Base-by-base conservation (phyloP, 768 basidiomycete genomes). In the Trametes elegans region DNA sequence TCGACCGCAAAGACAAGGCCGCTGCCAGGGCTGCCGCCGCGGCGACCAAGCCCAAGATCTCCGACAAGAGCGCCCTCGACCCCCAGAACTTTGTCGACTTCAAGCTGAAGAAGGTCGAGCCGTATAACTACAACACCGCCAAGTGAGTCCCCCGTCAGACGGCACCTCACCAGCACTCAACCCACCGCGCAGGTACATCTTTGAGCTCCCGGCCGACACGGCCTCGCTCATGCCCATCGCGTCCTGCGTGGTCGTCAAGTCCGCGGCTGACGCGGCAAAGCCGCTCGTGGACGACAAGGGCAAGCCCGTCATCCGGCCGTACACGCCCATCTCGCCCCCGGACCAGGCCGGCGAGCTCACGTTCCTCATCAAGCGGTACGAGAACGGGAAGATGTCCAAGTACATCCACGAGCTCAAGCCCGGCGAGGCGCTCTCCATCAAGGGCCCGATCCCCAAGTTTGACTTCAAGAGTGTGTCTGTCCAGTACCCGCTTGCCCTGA, bases 71-170 rank as follows among this genome's bases (percentile, higher is more conserved):
- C 61, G 82, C 87, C 11, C 79, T 93, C 23, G 86, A 90, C 67
- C 81, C 89, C 7, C 73, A 89, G 54, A 82, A 85, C 60, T 92
- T 86, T 65, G 71, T 84, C 45, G 83, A 91, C 68, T 87, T 97
- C 72, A 85, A 84, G 68, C 82, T 98, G 64, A 88, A 88, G 70
- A 82, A 84, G 65, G 70, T 92, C 56, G 74, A 84, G 56, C 86
- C 86, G 0, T 97, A 96, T 79, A 98, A 97, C 81, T 88, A 98
- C 80, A 97, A 98, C 73, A 88, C 93, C 13, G 77, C 90, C 28
- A 83, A 80, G 84, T 93, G 60, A 53, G 79, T 70, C 47, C 14
- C 28, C 9, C 36, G 1, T 24, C 28, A 7, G 28, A 7, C 26
- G 31, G 13, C 36, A 1, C 1, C 18, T 21, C 29, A 24, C 16